Percentiles rank a stretch among this genome's conserved stretches.
phyloP scores from a whole-genome alignment of 345 rosid species.

The Raphanus sativus region DNA sequence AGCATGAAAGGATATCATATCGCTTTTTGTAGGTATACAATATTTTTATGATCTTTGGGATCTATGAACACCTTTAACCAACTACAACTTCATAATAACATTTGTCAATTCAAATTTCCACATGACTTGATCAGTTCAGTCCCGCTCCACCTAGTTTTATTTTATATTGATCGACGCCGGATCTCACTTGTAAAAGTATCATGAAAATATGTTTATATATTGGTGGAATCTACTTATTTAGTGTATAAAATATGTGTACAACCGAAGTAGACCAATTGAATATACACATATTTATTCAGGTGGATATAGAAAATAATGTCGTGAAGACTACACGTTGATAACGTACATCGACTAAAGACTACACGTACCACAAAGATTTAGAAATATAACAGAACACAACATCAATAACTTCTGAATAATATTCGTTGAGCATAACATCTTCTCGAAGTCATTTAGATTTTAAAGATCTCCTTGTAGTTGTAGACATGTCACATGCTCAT shows the following conservation, averaged over 20 bases:
- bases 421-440: slow-evolving; percentile 5
- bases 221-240: background rate
- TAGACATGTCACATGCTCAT: slow-evolving; percentile 39
- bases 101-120: background rate
- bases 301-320: background rate
- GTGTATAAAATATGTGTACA: background rate
- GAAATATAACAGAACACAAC: background rate
- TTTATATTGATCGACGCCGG: background rate
- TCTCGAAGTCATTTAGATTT: background rate
- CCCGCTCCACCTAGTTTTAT: background rate
- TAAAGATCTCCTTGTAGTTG: background rate
- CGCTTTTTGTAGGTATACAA: background rate
- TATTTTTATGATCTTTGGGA: background rate
- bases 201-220: background rate
- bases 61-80: slow-evolving; percentile 1
- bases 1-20: slow-evolving; percentile 13
- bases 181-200: background rate
- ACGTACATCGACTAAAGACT: too few species aligned
- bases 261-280: background rate
- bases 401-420: background rate
- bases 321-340: background rate
- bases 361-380: too few species aligned
- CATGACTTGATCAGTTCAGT: background rate
- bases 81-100: background rate
- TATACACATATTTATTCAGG: background rate